Conservation (phyloP, 805 yeast genomes). For the Candida caryicola region DNA sequence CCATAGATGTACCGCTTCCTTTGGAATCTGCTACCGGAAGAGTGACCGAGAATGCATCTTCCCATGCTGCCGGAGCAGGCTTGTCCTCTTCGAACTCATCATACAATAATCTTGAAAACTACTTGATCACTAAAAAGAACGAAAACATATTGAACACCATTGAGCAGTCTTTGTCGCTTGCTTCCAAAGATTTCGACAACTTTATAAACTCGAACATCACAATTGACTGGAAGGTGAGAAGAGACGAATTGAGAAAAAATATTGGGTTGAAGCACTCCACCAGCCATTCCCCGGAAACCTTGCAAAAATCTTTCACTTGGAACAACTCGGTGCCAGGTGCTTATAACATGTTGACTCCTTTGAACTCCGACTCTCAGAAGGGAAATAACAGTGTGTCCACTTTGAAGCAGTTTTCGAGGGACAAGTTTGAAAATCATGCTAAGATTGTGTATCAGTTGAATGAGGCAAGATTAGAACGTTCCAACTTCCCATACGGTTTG, state of each 20-base stretch:
- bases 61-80: neutral
- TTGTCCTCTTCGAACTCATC: slow-evolving; percentile 6
- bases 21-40: slow-evolving; percentile 5
- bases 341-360: slow-evolving; percentile 33
- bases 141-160: slow-evolving; percentile 80
- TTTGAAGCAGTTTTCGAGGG: slow-evolving; percentile 38
- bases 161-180: slow-evolving; percentile 69
- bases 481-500: slow-evolving; percentile 54
- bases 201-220: slow-evolving; percentile 70
- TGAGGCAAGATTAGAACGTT: slow-evolving; percentile 56
- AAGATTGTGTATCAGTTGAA: slow-evolving; percentile 68
- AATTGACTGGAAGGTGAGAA: slow-evolving; percentile 80
- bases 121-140: slow-evolving; percentile 68
- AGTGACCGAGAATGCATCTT: neutral
- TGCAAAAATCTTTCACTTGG: slow-evolving; percentile 32
- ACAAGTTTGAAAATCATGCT: slow-evolving; percentile 73
- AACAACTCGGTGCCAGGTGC: slow-evolving; percentile 32
- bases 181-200: slow-evolving; percentile 79
- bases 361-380: slow-evolving; percentile 14
- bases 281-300: slow-evolving; percentile 8
- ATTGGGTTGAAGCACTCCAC: slow-evolving; percentile 44
- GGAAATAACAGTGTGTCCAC: slow-evolving; percentile 14
- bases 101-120: slow-evolving; percentile 50
- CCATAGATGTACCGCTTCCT: slow-evolving; percentile 16
- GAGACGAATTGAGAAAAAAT: slow-evolving; percentile 68